These are phyloP conservation scores for Epichloe typhina DNA, from an alignment of 2,329 filamentous ascomycete genomes.

Conservation along the genomic window DNA sequence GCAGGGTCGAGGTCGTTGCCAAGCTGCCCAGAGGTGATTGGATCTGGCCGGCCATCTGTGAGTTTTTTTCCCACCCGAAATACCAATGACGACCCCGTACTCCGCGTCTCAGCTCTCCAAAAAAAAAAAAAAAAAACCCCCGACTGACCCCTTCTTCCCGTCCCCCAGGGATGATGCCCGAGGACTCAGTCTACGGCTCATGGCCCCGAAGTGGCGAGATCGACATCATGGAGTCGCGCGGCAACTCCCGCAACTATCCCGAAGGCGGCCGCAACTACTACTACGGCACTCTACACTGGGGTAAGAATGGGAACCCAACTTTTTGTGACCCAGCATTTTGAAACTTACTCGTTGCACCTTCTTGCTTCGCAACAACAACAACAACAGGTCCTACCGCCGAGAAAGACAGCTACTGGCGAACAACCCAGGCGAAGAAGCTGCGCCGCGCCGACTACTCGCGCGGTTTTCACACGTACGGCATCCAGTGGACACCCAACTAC, in stretches of 20 bases:
- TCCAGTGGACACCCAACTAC: slow-evolving; percentile 39
- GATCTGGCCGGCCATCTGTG: slow-evolving; percentile 37
- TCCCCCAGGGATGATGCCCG: slow-evolving; percentile 33
- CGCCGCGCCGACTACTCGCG: slow-evolving; percentile 26
- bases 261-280: slow-evolving; percentile 30
- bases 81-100: too few species aligned
- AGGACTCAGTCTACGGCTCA: slow-evolving; percentile 30
- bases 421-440: slow-evolving; percentile 18
- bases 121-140: too few species aligned
- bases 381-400: slow-evolving; percentile 12
- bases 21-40: slow-evolving; percentile 40
- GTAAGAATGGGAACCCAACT: slow-evolving; percentile 9
- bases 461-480: slow-evolving; percentile 36
- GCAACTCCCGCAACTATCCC: slow-evolving; percentile 22
- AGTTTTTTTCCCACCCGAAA: neutral
- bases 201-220: slow-evolving; percentile 42
- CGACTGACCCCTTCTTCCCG: too few species aligned
- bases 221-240: slow-evolving; percentile 36
- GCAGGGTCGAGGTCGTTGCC: slow-evolving; percentile 37
- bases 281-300: slow-evolving; percentile 35
- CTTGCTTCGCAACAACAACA: neutral
- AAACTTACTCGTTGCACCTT: neutral
- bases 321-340: too few species aligned
- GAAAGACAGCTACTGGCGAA: slow-evolving; percentile 22
- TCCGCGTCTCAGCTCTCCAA: too few species aligned